phyloP scores from a whole-genome alignment of 805 yeast genomes.

The Lipomyces sp. region DNA sequence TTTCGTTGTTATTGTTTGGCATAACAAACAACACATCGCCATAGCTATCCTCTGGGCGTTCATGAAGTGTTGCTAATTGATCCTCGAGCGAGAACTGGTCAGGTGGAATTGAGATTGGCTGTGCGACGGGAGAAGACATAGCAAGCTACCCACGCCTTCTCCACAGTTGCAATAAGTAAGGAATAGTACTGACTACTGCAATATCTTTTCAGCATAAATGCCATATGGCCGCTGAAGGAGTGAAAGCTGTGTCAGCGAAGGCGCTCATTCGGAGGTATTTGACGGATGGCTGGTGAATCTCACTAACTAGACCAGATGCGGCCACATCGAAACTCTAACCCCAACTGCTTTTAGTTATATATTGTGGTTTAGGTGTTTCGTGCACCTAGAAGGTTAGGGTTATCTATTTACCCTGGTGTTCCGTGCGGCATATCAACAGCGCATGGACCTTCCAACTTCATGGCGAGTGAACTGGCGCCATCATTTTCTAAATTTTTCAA shows the following conservation, averaged over 20 bases:
- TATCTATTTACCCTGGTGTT: too few relatives aligned
- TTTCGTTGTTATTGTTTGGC: conserved; percentile 16
- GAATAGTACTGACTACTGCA: not conserved
- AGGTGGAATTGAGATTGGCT: not conserved
- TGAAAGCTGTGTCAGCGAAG: not conserved
- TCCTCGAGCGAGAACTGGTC: conserved; percentile 24
- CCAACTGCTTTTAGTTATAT: too few relatives aligned
- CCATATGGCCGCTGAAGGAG: not conserved
- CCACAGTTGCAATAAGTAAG: conserved; percentile 1
- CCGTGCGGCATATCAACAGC: too few relatives aligned
- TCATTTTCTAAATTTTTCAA: too few relatives aligned
- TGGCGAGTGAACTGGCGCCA: too few relatives aligned
- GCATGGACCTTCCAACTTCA: too few relatives aligned
- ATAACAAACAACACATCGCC: conserved; percentile 35
- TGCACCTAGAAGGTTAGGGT: too few relatives aligned
- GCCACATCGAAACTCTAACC: too few relatives aligned
- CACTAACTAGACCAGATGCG: not conserved
- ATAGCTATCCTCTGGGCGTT: conserved; percentile 27
- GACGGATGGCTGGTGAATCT: not conserved
- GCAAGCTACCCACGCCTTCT: not conserved
- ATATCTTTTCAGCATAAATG: not conserved
- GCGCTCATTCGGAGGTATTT: not conserved
- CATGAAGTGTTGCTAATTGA: conserved; percentile 30
- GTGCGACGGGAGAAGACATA: conserved; percentile 5
- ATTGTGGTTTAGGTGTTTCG: too few relatives aligned